Evolutionary conservation across 352 stramenopile genomes (phyloP).

Genomic region (Pythium scleroteichum): DNA sequence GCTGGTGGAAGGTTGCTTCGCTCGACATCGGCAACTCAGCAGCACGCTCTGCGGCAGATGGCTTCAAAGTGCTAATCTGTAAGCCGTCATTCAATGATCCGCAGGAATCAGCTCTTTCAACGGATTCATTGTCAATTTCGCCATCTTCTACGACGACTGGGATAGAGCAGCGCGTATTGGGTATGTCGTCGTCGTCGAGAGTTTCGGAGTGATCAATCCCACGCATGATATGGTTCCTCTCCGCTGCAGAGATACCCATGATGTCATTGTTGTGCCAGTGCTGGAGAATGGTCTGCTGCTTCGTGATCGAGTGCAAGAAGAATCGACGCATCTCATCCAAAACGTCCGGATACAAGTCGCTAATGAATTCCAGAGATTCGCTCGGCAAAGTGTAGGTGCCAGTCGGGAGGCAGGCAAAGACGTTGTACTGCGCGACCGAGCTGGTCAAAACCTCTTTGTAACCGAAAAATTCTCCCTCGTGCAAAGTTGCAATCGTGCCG

Average conservation of each 20-base stretch:
- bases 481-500: slow-evolving; percentile 62
- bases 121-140: background rate
- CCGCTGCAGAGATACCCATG: slow-evolving; percentile 53
- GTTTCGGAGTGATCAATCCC: slow-evolving; percentile 8
- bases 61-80: too few relatives aligned
- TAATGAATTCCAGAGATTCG: slow-evolving; percentile 58
- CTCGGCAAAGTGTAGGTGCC: slow-evolving; percentile 67
- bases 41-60: too few relatives aligned
- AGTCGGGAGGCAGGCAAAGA: slow-evolving; percentile 57
- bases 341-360: slow-evolving; percentile 52
- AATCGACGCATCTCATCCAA: slow-evolving; percentile 67
- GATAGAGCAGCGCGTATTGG: background rate
- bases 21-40: too few relatives aligned
- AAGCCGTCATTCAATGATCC: too few relatives aligned
- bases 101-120: background rate
- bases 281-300: slow-evolving; percentile 69
- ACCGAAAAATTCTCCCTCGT: slow-evolving; percentile 75
- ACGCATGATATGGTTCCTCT: slow-evolving; percentile 43
- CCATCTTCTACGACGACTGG: slow-evolving; percentile 11
- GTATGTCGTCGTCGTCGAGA: background rate
- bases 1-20: too few relatives aligned
- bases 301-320: slow-evolving; percentile 75
- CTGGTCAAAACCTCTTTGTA: slow-evolving; percentile 76
- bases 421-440: slow-evolving; percentile 60
- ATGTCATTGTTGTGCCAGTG: slow-evolving; percentile 75